A percentile compares a stretch with the other conserved stretches of the same genome.
These are phyloP conservation scores for Streptanthus diversifolius DNA, from an alignment of 345 rosid genomes.

Conservation along the genomic window DNA sequence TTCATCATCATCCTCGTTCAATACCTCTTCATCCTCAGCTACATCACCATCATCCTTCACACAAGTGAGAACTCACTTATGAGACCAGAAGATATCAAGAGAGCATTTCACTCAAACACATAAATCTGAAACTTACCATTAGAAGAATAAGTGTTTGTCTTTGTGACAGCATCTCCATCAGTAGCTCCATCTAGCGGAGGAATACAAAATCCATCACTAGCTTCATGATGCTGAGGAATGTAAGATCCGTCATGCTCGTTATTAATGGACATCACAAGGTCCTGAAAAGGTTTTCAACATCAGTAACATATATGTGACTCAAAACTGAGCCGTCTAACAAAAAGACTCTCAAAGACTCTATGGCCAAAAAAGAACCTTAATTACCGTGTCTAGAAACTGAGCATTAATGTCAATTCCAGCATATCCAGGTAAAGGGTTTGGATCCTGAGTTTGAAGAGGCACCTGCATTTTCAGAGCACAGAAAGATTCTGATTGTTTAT, in stretches of 20 bases:
- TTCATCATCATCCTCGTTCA: conserved; percentile 18
- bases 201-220: neutral
- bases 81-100: neutral
- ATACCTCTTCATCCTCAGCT: conserved; percentile 14
- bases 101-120: neutral
- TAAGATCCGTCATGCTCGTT: neutral
- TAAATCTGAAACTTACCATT: neutral
- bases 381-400: neutral
- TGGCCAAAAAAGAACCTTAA: neutral
- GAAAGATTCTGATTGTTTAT: neutral
- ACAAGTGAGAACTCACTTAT: neutral
- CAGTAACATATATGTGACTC: neutral
- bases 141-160: neutral
- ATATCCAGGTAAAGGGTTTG: neutral
- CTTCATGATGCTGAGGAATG: conserved; percentile 20
- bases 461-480: neutral
- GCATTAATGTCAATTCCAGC: neutral
- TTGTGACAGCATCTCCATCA: neutral
- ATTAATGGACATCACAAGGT: neutral
- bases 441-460: neutral
- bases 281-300: neutral
- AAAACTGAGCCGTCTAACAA: neutral
- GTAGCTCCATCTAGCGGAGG: conserved; percentile 12
- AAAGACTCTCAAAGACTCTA: neutral
- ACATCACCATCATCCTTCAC: neutral